Evolutionary conservation across 768 basidiomycete genomes (phyloP).

Genomic region (Tephrocybe sp.): DNA sequence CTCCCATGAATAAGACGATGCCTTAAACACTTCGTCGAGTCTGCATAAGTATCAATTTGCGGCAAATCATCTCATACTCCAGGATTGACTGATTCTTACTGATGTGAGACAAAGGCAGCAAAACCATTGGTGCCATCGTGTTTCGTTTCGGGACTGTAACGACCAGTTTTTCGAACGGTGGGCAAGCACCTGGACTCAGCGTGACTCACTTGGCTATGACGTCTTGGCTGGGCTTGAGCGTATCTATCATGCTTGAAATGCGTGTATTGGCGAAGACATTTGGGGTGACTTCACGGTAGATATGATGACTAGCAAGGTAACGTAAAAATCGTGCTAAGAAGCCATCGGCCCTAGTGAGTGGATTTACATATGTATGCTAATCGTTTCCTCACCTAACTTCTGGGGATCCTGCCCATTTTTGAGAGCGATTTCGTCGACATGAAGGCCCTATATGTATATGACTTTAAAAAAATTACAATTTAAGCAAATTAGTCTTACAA

Average conservation of each 20-base stretch:
- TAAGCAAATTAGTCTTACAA: slow-evolving; percentile 7
- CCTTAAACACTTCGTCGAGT: slow-evolving; percentile 30
- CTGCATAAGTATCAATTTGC: slow-evolving; percentile 9
- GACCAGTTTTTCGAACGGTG: background rate
- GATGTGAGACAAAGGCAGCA: slow-evolving; percentile 21
- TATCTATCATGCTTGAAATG: slow-evolving; percentile 29
- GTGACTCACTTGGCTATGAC: slow-evolving; percentile 21
- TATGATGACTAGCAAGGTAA: slow-evolving; percentile 12
- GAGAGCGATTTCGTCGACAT: background rate
- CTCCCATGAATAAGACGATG: slow-evolving; percentile 29
- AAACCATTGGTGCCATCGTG: slow-evolving; percentile 19
- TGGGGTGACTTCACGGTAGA: slow-evolving; percentile 25
- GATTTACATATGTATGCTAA: background rate
- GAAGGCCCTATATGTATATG: background rate
- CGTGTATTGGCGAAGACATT: slow-evolving; percentile 35
- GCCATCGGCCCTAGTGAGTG: background rate
- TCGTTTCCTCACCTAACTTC: background rate
- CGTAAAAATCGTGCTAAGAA: slow-evolving; percentile 26
- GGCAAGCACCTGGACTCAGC: background rate
- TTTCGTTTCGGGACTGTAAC: slow-evolving; percentile 6
- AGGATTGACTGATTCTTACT: slow-evolving; percentile 12
- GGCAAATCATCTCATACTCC: background rate
- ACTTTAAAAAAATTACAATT: background rate
- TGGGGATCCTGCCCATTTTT: background rate
- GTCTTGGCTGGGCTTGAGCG: slow-evolving; percentile 20